Conservation (phyloP, 2,329 filamentous ascomycete species). For the Mycocentrospora acerina region DNA sequence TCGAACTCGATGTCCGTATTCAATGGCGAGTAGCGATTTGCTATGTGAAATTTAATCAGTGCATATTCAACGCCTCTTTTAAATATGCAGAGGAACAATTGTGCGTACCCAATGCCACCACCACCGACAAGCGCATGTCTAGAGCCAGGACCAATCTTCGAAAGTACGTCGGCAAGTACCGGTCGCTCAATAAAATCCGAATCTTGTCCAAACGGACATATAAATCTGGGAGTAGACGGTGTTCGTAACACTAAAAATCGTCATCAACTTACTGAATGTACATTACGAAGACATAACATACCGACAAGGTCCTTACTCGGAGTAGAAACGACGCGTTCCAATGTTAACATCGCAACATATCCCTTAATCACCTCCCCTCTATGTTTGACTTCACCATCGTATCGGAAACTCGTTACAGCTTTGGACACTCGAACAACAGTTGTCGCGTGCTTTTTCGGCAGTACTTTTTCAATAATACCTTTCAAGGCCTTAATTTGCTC, state of each 20-base stretch:
- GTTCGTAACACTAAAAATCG: not conserved
- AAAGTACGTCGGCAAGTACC: not conserved
- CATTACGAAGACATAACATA: not conserved
- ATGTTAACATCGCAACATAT: not conserved
- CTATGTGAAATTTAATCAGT: not conserved
- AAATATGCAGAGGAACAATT: too few relatives aligned
- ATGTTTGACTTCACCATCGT: constrained; percentile 1
- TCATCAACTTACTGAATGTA: too few relatives aligned
- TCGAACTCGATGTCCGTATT: constrained; percentile 11
- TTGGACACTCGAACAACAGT: too few relatives aligned
- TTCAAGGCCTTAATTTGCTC: not conserved
- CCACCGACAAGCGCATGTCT: constrained; percentile 8
- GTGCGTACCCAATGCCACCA: constrained; percentile 8
- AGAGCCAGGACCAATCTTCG: not conserved
- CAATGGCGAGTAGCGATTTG: constrained; percentile 23
- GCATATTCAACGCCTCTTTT: too few relatives aligned
- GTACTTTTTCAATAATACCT: not conserved
- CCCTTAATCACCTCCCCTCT: not conserved
- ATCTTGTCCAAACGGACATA: constrained; percentile 4
- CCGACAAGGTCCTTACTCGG: not conserved
- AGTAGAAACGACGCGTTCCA: not conserved
- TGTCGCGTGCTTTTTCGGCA: not conserved
- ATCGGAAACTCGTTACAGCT: not conserved
- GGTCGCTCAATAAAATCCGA: constrained; percentile 5
- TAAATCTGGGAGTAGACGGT: constrained; percentile 1